Evolutionary conservation across 768 basidiomycete genomes (phyloP).

Genomic region (Ramaria sp.): DNA sequence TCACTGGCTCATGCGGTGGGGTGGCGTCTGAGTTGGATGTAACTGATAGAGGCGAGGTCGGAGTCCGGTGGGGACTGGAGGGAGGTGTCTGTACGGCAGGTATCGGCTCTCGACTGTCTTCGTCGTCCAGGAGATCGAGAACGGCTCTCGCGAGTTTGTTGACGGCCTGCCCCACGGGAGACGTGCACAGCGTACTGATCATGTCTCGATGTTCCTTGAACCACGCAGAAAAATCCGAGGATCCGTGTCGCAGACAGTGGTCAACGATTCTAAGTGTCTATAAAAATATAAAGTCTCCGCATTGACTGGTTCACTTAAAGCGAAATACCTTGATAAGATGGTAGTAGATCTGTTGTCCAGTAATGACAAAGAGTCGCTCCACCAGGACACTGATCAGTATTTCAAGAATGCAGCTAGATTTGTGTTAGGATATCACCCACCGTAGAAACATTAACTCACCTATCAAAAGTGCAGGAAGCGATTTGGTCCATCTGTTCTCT

Average conservation of each 20-base stretch:
- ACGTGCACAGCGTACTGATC: background rate
- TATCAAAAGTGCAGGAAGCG: background rate
- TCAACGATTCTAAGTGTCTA: background rate
- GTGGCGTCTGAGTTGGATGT: background rate
- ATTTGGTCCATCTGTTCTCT: background rate
- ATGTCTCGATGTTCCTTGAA: background rate
- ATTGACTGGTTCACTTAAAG: background rate
- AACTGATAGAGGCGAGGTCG: background rate
- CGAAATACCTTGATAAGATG: slow-evolving; percentile 2
- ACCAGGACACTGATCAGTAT: background rate
- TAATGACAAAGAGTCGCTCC: background rate
- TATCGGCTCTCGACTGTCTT: background rate
- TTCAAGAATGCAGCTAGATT: background rate
- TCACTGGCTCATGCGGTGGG: background rate
- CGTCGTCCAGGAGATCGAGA: background rate
- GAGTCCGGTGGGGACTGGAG: background rate
- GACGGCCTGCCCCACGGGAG: background rate
- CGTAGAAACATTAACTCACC: background rate
- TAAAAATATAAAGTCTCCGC: background rate
- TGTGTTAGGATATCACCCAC: background rate
- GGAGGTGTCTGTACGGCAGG: background rate
- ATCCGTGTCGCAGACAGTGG: background rate
- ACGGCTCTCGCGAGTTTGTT: background rate
- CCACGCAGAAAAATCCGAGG: background rate
- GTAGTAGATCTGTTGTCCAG: background rate